phyloP scores from a whole-genome alignment of 768 basidiomycete species.

The Epithele typhae region DNA sequence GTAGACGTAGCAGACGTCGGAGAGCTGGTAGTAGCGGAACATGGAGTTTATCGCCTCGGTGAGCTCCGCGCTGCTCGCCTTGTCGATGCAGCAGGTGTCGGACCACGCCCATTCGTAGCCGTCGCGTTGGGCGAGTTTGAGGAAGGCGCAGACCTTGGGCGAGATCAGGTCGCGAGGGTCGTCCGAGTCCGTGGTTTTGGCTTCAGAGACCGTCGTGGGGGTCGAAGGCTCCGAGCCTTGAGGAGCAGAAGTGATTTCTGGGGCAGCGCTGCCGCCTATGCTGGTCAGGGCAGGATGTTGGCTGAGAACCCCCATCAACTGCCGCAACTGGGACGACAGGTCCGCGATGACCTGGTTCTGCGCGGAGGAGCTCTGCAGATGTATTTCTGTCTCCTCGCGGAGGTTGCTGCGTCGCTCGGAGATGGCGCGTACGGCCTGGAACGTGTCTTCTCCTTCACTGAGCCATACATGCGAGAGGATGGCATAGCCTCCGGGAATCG shows the following conservation, averaged over 20 bases:
- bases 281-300: no score
- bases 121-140: background rate
- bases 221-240: no score
- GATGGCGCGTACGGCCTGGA: background rate
- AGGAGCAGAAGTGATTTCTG: no score
- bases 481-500: background rate
- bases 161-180: background rate
- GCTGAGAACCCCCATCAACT: no score
- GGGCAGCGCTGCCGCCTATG: no score
- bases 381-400: no score
- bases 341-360: background rate
- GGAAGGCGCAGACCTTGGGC: background rate
- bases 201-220: no score
- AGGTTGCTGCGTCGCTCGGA: no score
- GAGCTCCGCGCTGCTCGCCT: background rate
- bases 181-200: no score
- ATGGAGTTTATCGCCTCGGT: background rate
- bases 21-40: background rate
- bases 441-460: background rate
- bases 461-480: background rate
- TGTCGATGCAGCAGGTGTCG: background rate
- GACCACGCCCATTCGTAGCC: background rate
- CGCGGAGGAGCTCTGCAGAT: background rate
- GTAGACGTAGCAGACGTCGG: background rate
- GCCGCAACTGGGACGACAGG: no score